Conservation (phyloP, 2,329 filamentous ascomycete genomes). For the Coniochaeta pulveracea region DNA sequence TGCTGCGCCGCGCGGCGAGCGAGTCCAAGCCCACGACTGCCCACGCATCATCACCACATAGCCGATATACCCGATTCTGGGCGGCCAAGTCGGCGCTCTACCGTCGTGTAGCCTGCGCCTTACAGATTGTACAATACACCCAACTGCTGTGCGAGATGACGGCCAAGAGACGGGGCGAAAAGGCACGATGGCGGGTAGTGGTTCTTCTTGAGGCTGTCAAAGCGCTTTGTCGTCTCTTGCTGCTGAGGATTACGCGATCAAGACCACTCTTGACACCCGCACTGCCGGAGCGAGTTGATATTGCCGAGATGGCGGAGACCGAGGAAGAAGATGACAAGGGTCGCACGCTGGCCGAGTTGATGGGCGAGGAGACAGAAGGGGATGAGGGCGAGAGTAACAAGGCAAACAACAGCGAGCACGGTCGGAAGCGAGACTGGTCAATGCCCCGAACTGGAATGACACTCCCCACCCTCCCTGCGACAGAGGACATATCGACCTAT, state of each 20-base stretch:
- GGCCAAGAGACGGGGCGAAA: constrained; percentile 75
- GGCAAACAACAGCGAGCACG: constrained; percentile 9
- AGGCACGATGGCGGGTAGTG: constrained; percentile 74
- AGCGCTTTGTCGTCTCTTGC: constrained; percentile 68
- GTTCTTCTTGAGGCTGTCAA: constrained; percentile 79
- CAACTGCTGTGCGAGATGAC: constrained; percentile 97
- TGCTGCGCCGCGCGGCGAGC: constrained; percentile 58
- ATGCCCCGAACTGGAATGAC: constrained; percentile 93
- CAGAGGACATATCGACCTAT: constrained; percentile 75
- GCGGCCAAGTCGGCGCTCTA: constrained; percentile 57
- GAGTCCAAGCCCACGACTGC: constrained; percentile 34
- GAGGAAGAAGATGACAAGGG: constrained; percentile 34
- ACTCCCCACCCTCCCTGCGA: constrained; percentile 71
- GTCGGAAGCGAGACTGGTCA: constrained; percentile 55
- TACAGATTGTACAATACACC: constrained; percentile 90
- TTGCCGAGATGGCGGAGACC: constrained; percentile 47
- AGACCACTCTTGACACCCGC: constrained; percentile 74
- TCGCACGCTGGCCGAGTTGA: constrained; percentile 25
- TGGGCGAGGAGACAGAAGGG: constrained; percentile 39
- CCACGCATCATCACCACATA: constrained; percentile 45
- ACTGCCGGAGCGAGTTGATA: constrained; percentile 73
- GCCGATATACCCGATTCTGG: constrained; percentile 59
- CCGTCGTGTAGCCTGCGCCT: constrained; percentile 64
- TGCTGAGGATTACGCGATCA: constrained; percentile 73
- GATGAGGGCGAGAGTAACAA: constrained; percentile 41